phyloP scores from a whole-genome alignment of 2,329 filamentous ascomycete species.

The Teratosphaeria pseudoeucalypti region DNA sequence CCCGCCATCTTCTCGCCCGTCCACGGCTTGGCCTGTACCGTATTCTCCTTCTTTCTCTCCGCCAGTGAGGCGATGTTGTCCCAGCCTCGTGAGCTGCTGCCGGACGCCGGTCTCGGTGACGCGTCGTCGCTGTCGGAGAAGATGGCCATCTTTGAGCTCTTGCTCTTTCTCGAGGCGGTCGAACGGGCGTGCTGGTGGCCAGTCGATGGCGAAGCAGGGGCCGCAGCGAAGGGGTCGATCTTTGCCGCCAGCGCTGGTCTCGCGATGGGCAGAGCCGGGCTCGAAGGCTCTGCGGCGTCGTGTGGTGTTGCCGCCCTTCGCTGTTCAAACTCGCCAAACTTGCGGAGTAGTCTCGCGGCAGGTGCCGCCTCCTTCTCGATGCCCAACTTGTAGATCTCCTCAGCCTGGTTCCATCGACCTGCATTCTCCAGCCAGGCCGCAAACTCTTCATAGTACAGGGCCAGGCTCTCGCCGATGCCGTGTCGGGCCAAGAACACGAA shows the following conservation, averaged over 20 bases:
- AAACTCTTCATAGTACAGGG: conserved; percentile 94
- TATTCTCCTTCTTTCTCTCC: conserved; percentile 91
- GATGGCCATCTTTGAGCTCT: conserved; percentile 75
- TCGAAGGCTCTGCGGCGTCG: conserved; percentile 57
- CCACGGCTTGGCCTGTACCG: conserved; percentile 78
- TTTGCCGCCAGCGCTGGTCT: conserved; percentile 78
- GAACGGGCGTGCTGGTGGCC: conserved; percentile 50
- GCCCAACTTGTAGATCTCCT: conserved; percentile 85
- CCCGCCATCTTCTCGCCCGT: conserved; percentile 81
- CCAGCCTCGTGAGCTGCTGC: conserved; percentile 64
- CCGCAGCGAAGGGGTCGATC: conserved; percentile 62
- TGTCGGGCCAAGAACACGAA: conserved; percentile 88
- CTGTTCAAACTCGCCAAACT: conserved; percentile 84
- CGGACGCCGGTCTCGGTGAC: conserved; percentile 43
- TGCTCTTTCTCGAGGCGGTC: conserved; percentile 47
- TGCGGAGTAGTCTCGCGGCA: conserved; percentile 67
- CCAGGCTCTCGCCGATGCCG: conserved; percentile 72
- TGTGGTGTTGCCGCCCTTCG: conserved; percentile 59
- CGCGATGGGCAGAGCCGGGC: conserved; percentile 74
- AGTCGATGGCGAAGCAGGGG: conserved; percentile 45
- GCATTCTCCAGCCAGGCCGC: conserved; percentile 82
- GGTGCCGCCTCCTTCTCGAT: conserved; percentile 83
- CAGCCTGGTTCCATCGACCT: conserved; percentile 77
- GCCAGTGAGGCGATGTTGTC: conserved; percentile 79
- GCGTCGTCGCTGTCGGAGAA: conserved; percentile 61